Percentiles rank a stretch among this genome's conserved stretches.
Conservation (phyloP, 2,329 filamentous ascomycete genomes). For the Plectosphaerella sp. region DNA sequence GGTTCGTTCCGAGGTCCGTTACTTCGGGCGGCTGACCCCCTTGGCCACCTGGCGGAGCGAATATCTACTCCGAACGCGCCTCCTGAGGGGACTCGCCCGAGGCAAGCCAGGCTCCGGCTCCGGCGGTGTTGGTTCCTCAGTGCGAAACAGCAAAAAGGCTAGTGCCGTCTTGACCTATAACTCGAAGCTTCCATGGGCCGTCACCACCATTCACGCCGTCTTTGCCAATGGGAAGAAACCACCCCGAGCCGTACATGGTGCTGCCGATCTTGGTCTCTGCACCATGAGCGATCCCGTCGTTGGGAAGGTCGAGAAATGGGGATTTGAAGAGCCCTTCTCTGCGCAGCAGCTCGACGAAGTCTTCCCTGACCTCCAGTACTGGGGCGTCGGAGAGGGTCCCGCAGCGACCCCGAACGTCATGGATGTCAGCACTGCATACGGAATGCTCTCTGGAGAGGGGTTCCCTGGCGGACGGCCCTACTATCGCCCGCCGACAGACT, state of each 20-base stretch:
- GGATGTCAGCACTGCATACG: constrained; percentile 84
- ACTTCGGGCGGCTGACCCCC: constrained; percentile 77
- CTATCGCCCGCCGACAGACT: constrained; percentile 70
- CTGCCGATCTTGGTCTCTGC: constrained; percentile 72
- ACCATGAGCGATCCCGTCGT: constrained; percentile 75
- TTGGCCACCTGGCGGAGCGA: constrained; percentile 95
- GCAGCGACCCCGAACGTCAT: constrained; percentile 80
- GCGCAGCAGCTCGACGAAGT: constrained; percentile 76
- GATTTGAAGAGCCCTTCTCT: constrained; percentile 67
- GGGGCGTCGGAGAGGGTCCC: constrained; percentile 74
- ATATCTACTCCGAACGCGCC: constrained; percentile 81
- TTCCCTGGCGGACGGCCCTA: constrained; percentile 78
- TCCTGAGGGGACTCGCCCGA: constrained; percentile 74
- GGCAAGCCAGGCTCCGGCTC: constrained; percentile 68
- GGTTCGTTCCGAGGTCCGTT: constrained; percentile 68
- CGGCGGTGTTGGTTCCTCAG: constrained; percentile 45
- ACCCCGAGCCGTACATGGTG: constrained; percentile 78
- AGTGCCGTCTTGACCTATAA: constrained; percentile 80
- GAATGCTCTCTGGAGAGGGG: constrained; percentile 80
- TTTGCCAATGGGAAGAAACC: constrained; percentile 71
- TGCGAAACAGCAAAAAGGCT: constrained; percentile 55
- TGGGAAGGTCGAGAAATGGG: constrained; percentile 79
- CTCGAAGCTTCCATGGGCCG: constrained; percentile 72
- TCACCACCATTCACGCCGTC: constrained; percentile 75
- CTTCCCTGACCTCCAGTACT: constrained; percentile 68